phyloP scores from a whole-genome alignment of 495 filamentous ascomycete species.

The Lichenothelia convexa region DNA sequence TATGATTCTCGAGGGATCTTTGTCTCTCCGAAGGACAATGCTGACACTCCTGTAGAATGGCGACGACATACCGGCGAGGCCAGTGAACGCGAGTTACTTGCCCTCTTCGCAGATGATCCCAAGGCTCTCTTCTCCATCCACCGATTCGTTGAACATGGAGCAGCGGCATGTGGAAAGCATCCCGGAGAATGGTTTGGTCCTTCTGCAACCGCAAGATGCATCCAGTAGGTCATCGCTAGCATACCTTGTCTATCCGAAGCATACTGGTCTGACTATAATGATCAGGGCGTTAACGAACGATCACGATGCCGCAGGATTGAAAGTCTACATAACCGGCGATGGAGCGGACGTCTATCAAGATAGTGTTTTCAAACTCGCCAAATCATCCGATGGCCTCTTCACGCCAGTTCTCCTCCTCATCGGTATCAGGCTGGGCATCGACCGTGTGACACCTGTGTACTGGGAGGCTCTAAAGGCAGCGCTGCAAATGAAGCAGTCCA shows the following conservation, averaged over 20 bases:
- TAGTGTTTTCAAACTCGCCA: slow-evolving; percentile 57
- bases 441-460: slow-evolving; percentile 81
- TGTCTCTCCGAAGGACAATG: slow-evolving; percentile 1
- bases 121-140: slow-evolving; percentile 88
- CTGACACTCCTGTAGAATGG: slow-evolving; percentile 49
- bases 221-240: slow-evolving; percentile 46
- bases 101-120: slow-evolving; percentile 75
- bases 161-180: slow-evolving; percentile 75
- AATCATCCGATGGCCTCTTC: slow-evolving; percentile 41
- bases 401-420: slow-evolving; percentile 77
- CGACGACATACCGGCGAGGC: slow-evolving; percentile 36
- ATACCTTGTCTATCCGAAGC: not conserved
- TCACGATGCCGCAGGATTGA: slow-evolving; percentile 36
- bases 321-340: slow-evolving; percentile 79
- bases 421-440: slow-evolving; percentile 77
- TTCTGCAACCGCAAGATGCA: slow-evolving; percentile 90
- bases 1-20: slow-evolving; percentile 23
- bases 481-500: slow-evolving; percentile 69
- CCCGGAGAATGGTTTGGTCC: slow-evolving; percentile 99
- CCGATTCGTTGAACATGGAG: slow-evolving; percentile 77
- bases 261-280: slow-evolving; percentile 12
- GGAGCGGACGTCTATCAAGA: slow-evolving; percentile 86
- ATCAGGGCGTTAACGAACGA: slow-evolving; percentile 51
- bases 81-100: slow-evolving; percentile 56
- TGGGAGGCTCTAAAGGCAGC: slow-evolving; percentile 71